phyloP scores from a whole-genome alignment of 2,329 filamentous ascomycete species.

The Alternaria atra region DNA sequence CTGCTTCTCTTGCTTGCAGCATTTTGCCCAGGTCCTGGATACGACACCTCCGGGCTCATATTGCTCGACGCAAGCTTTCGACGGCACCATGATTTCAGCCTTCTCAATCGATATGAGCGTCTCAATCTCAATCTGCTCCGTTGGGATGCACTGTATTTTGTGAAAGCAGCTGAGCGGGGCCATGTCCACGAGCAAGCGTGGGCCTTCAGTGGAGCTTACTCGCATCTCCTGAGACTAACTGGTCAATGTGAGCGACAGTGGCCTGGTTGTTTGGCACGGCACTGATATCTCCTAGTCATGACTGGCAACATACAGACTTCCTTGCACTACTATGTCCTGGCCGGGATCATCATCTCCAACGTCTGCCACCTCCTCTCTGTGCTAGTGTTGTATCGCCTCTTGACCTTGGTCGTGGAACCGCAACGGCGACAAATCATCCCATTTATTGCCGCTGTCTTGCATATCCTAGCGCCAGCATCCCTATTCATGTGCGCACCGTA shows the following conservation, averaged over 20 bases:
- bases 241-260: slow-evolving; percentile 51
- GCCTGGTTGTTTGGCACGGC: slow-evolving; percentile 8
- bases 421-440: slow-evolving; percentile 59
- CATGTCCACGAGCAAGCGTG: slow-evolving; percentile 84
- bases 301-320: slow-evolving; percentile 14
- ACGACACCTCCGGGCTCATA: slow-evolving; percentile 78
- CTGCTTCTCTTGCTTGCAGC: slow-evolving; percentile 70
- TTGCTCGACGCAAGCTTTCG: slow-evolving; percentile 49
- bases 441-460: slow-evolving; percentile 74
- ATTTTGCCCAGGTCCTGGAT: slow-evolving; percentile 68
- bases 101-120: slow-evolving; percentile 33
- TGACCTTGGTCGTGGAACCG: slow-evolving; percentile 59
- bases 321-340: slow-evolving; percentile 52
- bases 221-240: slow-evolving; percentile 55
- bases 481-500: slow-evolving; percentile 90
- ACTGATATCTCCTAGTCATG: slow-evolving; percentile 49
- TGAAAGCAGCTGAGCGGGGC: slow-evolving; percentile 68
- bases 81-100: slow-evolving; percentile 30
- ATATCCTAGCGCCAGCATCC: slow-evolving; percentile 86
- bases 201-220: slow-evolving; percentile 75
- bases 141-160: slow-evolving; percentile 85
- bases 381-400: slow-evolving; percentile 74
- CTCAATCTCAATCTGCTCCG: slow-evolving; percentile 69
- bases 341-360: slow-evolving; percentile 75
- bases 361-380: slow-evolving; percentile 79